Evolutionary conservation across 176 grass and related monocot species (phyloP).

Genomic region (Carex cristatella): DNA sequence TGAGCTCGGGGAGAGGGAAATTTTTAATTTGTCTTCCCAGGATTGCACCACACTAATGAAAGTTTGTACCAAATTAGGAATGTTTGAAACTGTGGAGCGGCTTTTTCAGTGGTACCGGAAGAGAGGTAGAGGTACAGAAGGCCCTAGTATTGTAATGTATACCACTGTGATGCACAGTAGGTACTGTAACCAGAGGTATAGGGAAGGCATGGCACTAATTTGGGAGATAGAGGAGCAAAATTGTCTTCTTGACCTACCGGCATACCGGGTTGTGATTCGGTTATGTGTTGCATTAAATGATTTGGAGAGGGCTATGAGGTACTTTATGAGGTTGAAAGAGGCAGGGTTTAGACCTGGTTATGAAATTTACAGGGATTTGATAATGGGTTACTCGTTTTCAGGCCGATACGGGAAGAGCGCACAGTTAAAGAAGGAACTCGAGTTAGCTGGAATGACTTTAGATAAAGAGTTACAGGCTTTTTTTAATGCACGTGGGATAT

Average conservation of each 20-base stretch:
- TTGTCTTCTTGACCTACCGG: constrained; percentile 71
- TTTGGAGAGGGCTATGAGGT: constrained; percentile 49
- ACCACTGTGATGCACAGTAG: constrained; percentile 73
- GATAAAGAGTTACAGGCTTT: constrained; percentile 36
- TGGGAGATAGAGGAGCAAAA: constrained; percentile 75
- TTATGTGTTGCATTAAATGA: constrained; percentile 51
- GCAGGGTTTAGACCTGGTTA: constrained; percentile 53
- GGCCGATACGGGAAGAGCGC: constrained; percentile 55
- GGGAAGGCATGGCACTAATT: constrained; percentile 58
- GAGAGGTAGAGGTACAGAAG: constrained; percentile 2
- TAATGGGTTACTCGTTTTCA: constrained; percentile 35
- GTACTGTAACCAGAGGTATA: constrained; percentile 38
- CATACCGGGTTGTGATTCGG: constrained; percentile 65
- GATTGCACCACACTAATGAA: constrained; percentile 87
- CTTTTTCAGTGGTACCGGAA: constrained; percentile 65
- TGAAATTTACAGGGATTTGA: constrained; percentile 61
- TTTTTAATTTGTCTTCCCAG: constrained; percentile 39
- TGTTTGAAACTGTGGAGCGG: constrained; percentile 49
- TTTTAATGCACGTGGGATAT: background rate
- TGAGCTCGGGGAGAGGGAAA: constrained; percentile 51
- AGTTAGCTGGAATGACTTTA: constrained; percentile 42
- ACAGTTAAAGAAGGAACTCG: constrained; percentile 53
- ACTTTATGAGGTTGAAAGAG: constrained; percentile 65
- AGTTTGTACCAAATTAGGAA: constrained; percentile 63
- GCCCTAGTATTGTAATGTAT: constrained; percentile 70